Conservation (phyloP, 2,329 filamentous ascomycete species). For the Fusarium temperatum region DNA sequence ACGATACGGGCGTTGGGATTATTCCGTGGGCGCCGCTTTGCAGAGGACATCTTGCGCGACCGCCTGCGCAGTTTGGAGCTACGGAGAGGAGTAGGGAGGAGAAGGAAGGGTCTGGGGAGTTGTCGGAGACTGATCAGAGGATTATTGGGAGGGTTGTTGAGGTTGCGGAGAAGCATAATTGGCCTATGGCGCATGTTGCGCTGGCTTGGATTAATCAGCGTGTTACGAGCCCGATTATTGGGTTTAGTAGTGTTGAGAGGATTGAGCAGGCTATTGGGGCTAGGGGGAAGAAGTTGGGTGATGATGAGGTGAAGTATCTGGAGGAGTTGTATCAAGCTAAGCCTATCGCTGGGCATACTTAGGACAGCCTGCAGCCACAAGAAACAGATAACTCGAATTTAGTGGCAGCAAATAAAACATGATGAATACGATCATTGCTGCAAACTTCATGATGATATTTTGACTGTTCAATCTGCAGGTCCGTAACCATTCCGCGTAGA, state of each 20-base stretch:
- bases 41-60: constrained; percentile 25
- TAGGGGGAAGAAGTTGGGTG: constrained; percentile 5
- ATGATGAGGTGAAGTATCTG: constrained; percentile 16
- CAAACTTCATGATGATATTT: background rate
- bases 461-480: too few species aligned
- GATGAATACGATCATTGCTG: fast-evolving
- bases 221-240: constrained; percentile 24
- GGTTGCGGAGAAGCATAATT: constrained; percentile 1
- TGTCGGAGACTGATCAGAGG: constrained; percentile 13
- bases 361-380: background rate
- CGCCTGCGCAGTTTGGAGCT: constrained; percentile 3
- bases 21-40: constrained; percentile 37
- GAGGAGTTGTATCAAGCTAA: constrained; percentile 31
- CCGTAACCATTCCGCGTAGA: background rate
- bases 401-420: fast-evolving
- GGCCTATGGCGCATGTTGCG: constrained; percentile 31
- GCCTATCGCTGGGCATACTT: constrained; percentile 12
- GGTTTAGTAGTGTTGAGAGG: constrained; percentile 27
- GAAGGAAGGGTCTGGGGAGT: constrained; percentile 14
- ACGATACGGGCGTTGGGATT: constrained; percentile 41
- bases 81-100: constrained; percentile 26
- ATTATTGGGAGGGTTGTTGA: constrained; percentile 22
- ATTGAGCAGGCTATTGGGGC: constrained; percentile 28
- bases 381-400: fast-evolving
- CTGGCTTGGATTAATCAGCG: constrained; percentile 27